Percentiles rank a stretch among this genome's conserved stretches.
Evolutionary conservation across 208 protist genomes (phyloP).

Genomic region (Crithidia bombi): DNA sequence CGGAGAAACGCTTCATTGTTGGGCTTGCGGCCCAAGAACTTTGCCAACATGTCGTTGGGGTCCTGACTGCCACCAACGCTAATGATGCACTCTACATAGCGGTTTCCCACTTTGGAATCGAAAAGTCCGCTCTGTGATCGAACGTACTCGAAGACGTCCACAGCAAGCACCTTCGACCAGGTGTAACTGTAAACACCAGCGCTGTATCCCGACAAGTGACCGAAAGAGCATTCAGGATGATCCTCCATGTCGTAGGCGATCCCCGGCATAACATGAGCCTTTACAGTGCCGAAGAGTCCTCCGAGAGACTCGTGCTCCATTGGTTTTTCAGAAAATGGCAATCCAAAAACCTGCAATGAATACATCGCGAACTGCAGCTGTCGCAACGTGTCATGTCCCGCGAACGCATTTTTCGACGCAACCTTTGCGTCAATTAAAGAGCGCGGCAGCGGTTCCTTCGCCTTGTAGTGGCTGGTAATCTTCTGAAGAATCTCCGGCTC

Average conservation of each 20-base stretch:
- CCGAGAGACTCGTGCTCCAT: slow-evolving; percentile 56
- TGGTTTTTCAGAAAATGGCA: slow-evolving; percentile 65
- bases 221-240: slow-evolving; percentile 84
- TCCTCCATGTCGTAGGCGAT: slow-evolving; percentile 58
- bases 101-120: slow-evolving; percentile 59
- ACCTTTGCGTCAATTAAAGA: slow-evolving; percentile 81
- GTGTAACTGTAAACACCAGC: slow-evolving; percentile 90
- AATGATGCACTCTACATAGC: slow-evolving; percentile 80
- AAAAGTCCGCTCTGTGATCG: slow-evolving; percentile 66
- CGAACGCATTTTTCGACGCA: slow-evolving; percentile 78
- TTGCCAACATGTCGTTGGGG: slow-evolving; percentile 71
- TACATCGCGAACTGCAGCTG: slow-evolving; percentile 84
- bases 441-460: slow-evolving; percentile 64
- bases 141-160: slow-evolving; percentile 87
- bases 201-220: slow-evolving; percentile 82
- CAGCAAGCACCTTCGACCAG: slow-evolving; percentile 87
- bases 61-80: slow-evolving; percentile 76
- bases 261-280: slow-evolving; percentile 59
- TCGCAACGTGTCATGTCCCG: slow-evolving; percentile 67
- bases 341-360: slow-evolving; percentile 72
- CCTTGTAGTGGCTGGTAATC: slow-evolving; percentile 87
- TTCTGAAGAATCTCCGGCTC: slow-evolving; percentile 76
- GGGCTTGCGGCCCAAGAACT: slow-evolving; percentile 87
- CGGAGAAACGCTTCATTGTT: slow-evolving; percentile 80
- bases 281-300: slow-evolving; percentile 55